These are phyloP conservation scores for Schrenkiella parvula DNA, from an alignment of 345 rosid species.

Conservation along the genomic window DNA sequence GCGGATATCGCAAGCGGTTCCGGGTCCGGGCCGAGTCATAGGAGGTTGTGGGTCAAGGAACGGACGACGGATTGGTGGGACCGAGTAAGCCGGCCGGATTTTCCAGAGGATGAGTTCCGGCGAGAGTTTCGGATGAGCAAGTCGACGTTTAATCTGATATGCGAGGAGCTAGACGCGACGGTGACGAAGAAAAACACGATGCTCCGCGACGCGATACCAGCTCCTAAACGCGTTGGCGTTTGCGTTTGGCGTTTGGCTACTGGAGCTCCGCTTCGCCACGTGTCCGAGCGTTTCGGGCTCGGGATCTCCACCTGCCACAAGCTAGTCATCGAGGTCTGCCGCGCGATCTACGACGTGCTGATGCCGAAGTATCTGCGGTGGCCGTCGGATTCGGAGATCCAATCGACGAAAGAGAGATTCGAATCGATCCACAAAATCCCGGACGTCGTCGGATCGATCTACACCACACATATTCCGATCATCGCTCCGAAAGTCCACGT, in stretches of 20 bases:
- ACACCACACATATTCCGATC: slow-evolving; percentile 80
- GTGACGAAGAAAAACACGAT: slow-evolving; percentile 88
- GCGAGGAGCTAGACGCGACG: slow-evolving; percentile 60
- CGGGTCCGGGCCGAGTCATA: slow-evolving; percentile 31
- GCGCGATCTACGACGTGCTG: slow-evolving; percentile 58
- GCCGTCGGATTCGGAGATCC: slow-evolving; percentile 53
- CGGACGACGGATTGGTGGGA: slow-evolving; percentile 94
- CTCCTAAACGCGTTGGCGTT: slow-evolving; percentile 83
- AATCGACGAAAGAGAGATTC: slow-evolving; percentile 39
- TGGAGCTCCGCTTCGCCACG: slow-evolving; percentile 76
- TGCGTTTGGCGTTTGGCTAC: slow-evolving; percentile 87
- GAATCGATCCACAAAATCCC: slow-evolving; percentile 50
- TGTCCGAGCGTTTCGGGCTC: slow-evolving; percentile 75
- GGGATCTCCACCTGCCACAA: slow-evolving; percentile 91
- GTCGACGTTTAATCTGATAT: slow-evolving; percentile 65
- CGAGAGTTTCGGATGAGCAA: slow-evolving; percentile 75
- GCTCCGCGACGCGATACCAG: slow-evolving; percentile 86
- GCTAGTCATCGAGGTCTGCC: slow-evolving; percentile 75
- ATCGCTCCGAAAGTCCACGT: slow-evolving; percentile 74
- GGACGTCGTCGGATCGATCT: slow-evolving; percentile 69
- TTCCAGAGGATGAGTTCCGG: slow-evolving; percentile 66
- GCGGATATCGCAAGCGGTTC: slow-evolving; percentile 23
- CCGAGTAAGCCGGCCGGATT: slow-evolving; percentile 51
- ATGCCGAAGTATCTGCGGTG: slow-evolving; percentile 68
- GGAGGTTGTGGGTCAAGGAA: slow-evolving; percentile 88